Base-by-base conservation (phyloP, 2,329 filamentous ascomycete genomes). In the Chaetomium strumarium region DNA sequence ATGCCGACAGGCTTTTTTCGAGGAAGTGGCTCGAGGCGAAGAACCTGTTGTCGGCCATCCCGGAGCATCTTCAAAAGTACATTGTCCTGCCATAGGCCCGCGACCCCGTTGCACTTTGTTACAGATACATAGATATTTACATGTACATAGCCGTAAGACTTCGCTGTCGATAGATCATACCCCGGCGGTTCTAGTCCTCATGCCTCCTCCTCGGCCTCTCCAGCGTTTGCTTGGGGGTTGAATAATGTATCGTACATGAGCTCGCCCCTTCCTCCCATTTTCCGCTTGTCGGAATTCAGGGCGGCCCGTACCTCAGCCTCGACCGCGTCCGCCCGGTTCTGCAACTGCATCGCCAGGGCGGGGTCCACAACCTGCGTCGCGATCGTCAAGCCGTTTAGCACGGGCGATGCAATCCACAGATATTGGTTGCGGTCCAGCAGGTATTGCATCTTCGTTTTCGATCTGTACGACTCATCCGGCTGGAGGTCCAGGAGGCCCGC, bases 1-100 rank as follows among this genome's bases (percentile, higher is more conserved):
- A 99, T 68, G 93, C 93, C 5, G 93, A 99, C 59, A 79, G 93
- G 34, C 70, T 99, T 57, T 99, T 99, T 73, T 95, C 89, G 42
- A 83, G 82, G 69, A 91, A 86, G 70, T 99, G 93, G 93, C 72
- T 99, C 61, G 78, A 84, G 68, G 82, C 84, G 64, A 99, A 97
- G 83, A 87, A 86, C 53, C 74, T 99, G 59, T 70, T 93, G 42
- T 80, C 75, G 29, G 85, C 90, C 40, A 85, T 99, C 67, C 93
- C 93, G 7, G 80, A 88, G 73, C 84, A 88, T 66, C 70, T 97
- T 67, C 81, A 88, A 68, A 96, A 90, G 78, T 97, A 99, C 71
- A 95, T 96, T 70, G 91, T 97, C 57, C 73, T 97, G 69, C 87
- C 88, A 60, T 95, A 73, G 60, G 20, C 33, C 34, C 36, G 40